A percentile compares a stretch with the other conserved stretches of the same genome.
Conservation (phyloP, 352 stramenopile genomes). For the Phytophthora pinifolia region DNA sequence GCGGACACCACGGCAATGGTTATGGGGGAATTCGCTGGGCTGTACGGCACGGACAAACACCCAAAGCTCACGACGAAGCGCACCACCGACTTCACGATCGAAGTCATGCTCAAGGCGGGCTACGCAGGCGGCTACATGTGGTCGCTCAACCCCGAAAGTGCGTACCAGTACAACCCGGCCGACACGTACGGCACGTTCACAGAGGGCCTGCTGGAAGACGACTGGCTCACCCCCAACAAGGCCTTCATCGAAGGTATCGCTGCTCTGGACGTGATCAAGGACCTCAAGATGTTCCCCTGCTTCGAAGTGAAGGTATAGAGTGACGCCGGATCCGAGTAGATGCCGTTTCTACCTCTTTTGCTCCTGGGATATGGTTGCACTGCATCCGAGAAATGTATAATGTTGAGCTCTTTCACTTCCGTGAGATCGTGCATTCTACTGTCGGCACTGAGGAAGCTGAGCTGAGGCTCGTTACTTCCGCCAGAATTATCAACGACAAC, state of each 20-base stretch:
- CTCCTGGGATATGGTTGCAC: constrained; percentile 16
- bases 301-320: constrained; percentile 31
- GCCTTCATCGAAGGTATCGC: constrained; percentile 61
- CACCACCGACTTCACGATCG: constrained; percentile 66
- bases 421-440: neutral
- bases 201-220: constrained; percentile 61
- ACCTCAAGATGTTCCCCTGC: constrained; percentile 73
- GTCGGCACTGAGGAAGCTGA: no score
- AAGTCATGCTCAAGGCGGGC: constrained; percentile 50
- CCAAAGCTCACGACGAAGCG: constrained; percentile 58
- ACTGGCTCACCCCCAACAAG: constrained; percentile 72
- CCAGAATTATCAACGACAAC: constrained; percentile 15
- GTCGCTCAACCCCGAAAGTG: constrained; percentile 76
- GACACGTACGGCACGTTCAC: constrained; percentile 64
- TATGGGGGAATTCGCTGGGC: constrained; percentile 66
- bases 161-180: constrained; percentile 74
- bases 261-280: constrained; percentile 48
- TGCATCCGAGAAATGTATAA: constrained; percentile 29
- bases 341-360: constrained; percentile 15
- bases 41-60: constrained; percentile 63
- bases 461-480: constrained; percentile 16
- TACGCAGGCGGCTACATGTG: constrained; percentile 80
- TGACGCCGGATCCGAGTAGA: constrained; percentile 13
- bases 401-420: constrained; percentile 19
- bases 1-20: constrained; percentile 52